Evolutionary conservation across 306 rosid genomes (phyloP), one percentile per base, ranked within the genome.

Genomic region (Quercus alba): DNA sequence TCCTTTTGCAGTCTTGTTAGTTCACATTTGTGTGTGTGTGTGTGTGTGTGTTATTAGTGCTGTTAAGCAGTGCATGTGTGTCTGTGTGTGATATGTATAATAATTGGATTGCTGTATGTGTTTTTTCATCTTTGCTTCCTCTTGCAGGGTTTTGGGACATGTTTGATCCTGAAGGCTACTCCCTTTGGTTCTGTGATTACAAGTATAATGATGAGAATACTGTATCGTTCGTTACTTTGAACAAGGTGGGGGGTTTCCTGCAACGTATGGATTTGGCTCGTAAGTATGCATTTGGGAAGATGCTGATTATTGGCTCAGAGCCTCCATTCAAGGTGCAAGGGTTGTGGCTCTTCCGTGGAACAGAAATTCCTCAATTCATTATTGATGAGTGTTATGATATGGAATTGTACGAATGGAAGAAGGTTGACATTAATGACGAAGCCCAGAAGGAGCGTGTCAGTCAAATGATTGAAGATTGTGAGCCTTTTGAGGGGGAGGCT

Each of bases 221-320:
- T 0, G 98, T 94, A 30, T 92, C 98, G 13, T 94, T 86, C 5
- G 98, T 94, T 83, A 94, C 98, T 10, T 23, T 92, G 87, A 92
- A 94, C 93, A 92, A 94, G 85, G 96, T 94, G 0, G 75, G 97
- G 30, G 98, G 98, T 62, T 94, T 94, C 75, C 97, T 94, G 26
- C 98, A 94, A 89, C 77, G 98, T 54, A 94, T 94, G 98, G 98
- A 94, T 87, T 82, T 94, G 31, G 97, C 96, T 66, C 94, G 98
- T 77, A 94, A 94, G 77, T 92, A 94, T 78, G 97, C 98, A 1
- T 94, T 94, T 31, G 98, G 98, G 54, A 94, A 94, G 87, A 94
- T 94, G 98, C 90, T 94, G 0, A 86, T 94, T 75, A 90, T 94
- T 11, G 98, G 98, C 41, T 84, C 93, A 18, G 86, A 80, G 84